Base-by-base conservation (phyloP, 805 yeast species). In the Candida ovalis region DNA sequence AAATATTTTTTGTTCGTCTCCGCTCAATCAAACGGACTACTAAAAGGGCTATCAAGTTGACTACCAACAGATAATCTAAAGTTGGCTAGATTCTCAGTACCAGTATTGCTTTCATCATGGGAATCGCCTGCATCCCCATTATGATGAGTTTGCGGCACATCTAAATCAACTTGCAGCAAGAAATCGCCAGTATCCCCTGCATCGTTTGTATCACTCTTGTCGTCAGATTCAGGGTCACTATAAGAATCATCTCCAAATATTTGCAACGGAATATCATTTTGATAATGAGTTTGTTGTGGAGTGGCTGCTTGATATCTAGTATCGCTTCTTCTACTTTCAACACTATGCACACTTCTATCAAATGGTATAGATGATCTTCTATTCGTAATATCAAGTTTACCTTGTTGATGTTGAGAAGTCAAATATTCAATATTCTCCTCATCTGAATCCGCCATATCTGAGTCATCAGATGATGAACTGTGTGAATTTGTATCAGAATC, bases 391-490 rank as follows among this genome's bases (percentile, higher is more conserved):
- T 50, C 44, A 25, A 55, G 44, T 47, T 52, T 55, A 19, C 58
- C 57, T 30, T 51, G 54, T 36, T 52, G 56, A 43, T 58, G 60
- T 47, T 60, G 64, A 4, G 57, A 36, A 2, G 58, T 61, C 33
- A 61, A 36, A 43, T 42, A 56, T 42, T 63, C 68, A 19, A 66
- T 66, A 40, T 63, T 63, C 44, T 66, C 69, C 39, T 63, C 66
- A 46, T 64, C 69, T 0, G 67, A 61, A 42, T 64, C 68, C 10
- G 56, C 58, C 40, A 56, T 44, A 44, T 58, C 62, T 1, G 64
- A 59, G 39, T 62, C 67, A 17, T 49, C 59, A 9, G 53, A 38
- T 40, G 50, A 51, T 2, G 50, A 47, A 1, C 13, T 15, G 23
- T 41, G 45, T 18, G 51, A 40, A 36, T 47, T 45, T 17, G 44